Percentiles rank a stretch among this genome's conserved stretches.
These are phyloP conservation scores for Cystobasidium ongulense DNA, from an alignment of 768 basidiomycete genomes.

Conservation along the genomic window DNA sequence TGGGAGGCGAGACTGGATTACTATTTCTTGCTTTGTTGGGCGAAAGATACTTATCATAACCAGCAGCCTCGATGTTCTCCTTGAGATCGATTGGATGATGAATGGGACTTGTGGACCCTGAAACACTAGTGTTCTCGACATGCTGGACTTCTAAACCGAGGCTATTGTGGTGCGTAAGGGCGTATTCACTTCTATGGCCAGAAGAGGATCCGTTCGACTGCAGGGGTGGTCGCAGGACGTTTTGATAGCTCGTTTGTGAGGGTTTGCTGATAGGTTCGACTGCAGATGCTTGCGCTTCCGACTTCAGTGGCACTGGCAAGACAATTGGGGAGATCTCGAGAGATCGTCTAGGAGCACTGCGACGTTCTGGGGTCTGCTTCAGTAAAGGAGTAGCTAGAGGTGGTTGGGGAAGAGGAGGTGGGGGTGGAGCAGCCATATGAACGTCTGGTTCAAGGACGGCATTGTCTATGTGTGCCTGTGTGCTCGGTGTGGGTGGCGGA, in stretches of 20 bases:
- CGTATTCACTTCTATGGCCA: not conserved
- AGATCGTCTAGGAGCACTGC: not conserved
- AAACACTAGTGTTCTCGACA: not conserved
- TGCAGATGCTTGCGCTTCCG: not conserved
- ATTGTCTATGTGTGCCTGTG: not conserved
- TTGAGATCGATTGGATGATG: not conserved
- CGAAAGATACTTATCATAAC: not conserved
- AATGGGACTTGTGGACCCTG: not conserved
- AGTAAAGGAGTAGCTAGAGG: not conserved
- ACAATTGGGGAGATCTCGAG: not conserved
- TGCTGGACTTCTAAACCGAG: slow-evolving; percentile 22
- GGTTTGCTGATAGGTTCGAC: not conserved
- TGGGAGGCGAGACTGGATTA: slow-evolving; percentile 20
- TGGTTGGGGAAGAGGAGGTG: not conserved
- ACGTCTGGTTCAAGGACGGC: not conserved
- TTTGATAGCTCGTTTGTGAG: not conserved
- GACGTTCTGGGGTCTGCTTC: slow-evolving; percentile 16
- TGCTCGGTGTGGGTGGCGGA: not conserved
- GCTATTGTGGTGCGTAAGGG: not conserved
- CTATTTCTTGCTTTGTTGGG: slow-evolving; percentile 2
- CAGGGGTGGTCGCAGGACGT: not conserved
- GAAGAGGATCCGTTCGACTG: not conserved
- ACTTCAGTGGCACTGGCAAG: not conserved
- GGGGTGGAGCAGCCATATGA: not conserved
- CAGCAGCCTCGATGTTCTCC: not conserved